Evolutionary conservation across 768 basidiomycete species (phyloP), one percentile per base, ranked within the genome.

Genomic region (Collybia nuda): DNA sequence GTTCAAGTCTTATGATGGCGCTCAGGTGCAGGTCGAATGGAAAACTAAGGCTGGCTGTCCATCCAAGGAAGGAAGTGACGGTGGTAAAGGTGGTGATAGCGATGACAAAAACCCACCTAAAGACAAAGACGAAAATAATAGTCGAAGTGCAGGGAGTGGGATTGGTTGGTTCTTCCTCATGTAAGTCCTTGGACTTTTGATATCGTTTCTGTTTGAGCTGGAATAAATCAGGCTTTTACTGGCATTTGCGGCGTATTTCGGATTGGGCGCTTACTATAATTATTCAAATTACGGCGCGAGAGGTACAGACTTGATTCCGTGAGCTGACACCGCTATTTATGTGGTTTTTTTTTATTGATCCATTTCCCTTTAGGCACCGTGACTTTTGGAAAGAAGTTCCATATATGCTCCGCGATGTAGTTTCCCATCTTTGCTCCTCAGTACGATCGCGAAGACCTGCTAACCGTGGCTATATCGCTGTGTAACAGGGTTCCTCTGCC

Each of bases 361-460:
- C 37, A n/a, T n/a, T 45, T 48, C 47, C 37, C 14, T 23, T 12
- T 55, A 93, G 90, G 52, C 90, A 93, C 67, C 88, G 90, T 43
- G 89, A 92, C 62, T 93, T 93, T 67, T 93, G 90, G 90, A 74
- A 83, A 64, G 91, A 93, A 67, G 88, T 93, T 2, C 91, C 91
- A 3, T 91, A 90, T 57, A 88, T 93, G 82, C 65, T 91, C 40
- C 77, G 78, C 38, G 91, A 93, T 58, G 86, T 93, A 19, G 63
- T 86, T 45, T 80, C 84, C 18, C 89, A 92, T 67, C 67, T 93
- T 35, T 91, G 88, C 66, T 84, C 87, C 14, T 78, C 78, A 39
- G 79, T 88, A 36, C 84, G 86, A 44, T 83, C 85, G 56, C 79
- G 83, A 58, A 81, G 81, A 32, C 71, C 78, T 11, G 73, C 84